Base-by-base conservation (phyloP, 345 rosid species). In the Eucalyptus rudis region DNA sequence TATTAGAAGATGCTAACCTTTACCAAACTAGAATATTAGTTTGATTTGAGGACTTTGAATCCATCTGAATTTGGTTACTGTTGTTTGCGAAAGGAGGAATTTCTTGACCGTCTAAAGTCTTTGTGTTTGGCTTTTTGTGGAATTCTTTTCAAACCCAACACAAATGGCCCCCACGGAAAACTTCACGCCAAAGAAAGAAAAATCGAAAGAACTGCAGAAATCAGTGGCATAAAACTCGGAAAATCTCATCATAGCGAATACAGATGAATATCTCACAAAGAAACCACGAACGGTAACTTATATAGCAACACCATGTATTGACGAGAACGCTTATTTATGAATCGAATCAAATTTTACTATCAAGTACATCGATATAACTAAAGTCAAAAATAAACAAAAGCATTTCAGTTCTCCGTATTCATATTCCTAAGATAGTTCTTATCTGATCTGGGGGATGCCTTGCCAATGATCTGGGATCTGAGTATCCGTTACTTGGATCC, bases 361-460 rank as follows among this genome's bases (percentile, higher is more conserved):
- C 83, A 40, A 40, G 83, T 40, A 40, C 83, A 40, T 76, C 47
- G 83, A 76, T 76, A 19, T 20, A 76, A 47, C 83, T 76, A 20
- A 36, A 76, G 47, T 40, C 47, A 29, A 12, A 76, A 40, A 40
- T 76, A 40, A 76, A 11, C 47, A 20, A 40, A 76, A 76, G 83
- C 47, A 76, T 71, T 71, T 19, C 81, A 6, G 14, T 71, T 85
- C 16, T 31, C 49, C 36, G 87, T 17, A 86, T 86, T 97, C 92
- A 97, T 90, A 98, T 94, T 76, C 99, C 99, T 89, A 98, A 91
- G 88, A 98, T 97, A 92, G 99, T 98, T 92, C 96, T 92, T 81
- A 97, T 98, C 88, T 97, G 99, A 91, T 95, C 97, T 3, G 99
- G 99, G 88, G 99, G 99, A 92, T 98, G 99, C 93, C 99, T 94